These are phyloP conservation scores for Allantophomopsis cytisporea DNA, from an alignment of 2,329 filamentous ascomycete genomes.

Conservation along the genomic window DNA sequence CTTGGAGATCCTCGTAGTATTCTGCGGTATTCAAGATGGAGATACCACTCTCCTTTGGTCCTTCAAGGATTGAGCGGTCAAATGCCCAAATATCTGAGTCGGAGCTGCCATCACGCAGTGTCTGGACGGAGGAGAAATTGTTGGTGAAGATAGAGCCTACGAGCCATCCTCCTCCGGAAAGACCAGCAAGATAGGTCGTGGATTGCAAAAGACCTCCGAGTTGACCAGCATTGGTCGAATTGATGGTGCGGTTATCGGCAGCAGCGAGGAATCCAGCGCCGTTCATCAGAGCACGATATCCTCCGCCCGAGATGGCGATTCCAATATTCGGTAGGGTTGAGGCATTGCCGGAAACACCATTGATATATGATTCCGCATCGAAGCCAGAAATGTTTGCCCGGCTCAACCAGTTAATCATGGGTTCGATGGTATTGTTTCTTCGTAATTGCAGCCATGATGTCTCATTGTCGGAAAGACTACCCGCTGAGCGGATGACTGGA, in stretches of 20 bases:
- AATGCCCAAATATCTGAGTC: constrained; percentile 45
- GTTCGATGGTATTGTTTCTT: constrained; percentile 56
- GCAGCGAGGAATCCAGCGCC: constrained; percentile 70
- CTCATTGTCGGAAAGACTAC: constrained; percentile 53
- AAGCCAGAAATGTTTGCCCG: constrained; percentile 66
- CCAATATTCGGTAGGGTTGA: constrained; percentile 53
- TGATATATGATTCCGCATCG: constrained; percentile 62
- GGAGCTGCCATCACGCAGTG: constrained; percentile 31
- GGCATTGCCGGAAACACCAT: constrained; percentile 37
- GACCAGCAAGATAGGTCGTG: constrained; percentile 65
- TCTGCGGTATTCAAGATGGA: constrained; percentile 38
- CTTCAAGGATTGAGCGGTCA: constrained; percentile 44
- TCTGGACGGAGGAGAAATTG: constrained; percentile 61
- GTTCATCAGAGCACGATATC: constrained; percentile 76
- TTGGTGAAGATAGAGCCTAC: constrained; percentile 66
- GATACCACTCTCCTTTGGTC: constrained; percentile 33
- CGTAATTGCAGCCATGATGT: constrained; percentile 59
- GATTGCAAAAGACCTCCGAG: constrained; percentile 73
- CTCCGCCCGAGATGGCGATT: constrained; percentile 70
- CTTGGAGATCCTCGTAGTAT: constrained; percentile 48
- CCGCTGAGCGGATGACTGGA: constrained; percentile 54
- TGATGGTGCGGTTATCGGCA: constrained; percentile 59
- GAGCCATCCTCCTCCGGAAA: constrained; percentile 77
- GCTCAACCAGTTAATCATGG: constrained; percentile 62
- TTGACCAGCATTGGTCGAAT: constrained; percentile 47